Conservation (phyloP, 257 asterid species). For the Solanum pinnatisectum region DNA sequence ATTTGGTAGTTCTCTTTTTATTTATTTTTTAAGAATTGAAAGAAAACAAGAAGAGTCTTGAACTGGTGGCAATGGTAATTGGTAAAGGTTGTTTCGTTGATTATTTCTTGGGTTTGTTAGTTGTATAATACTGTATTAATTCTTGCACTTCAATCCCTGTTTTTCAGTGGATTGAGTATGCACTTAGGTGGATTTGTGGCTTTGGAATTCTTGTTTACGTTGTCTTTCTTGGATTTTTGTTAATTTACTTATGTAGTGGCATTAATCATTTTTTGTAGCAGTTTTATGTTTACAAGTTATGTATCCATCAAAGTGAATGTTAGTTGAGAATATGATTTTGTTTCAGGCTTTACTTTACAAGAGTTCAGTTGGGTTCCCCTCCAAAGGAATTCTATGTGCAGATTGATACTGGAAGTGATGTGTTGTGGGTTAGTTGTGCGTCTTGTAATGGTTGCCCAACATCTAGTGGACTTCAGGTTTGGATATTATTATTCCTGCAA, state of each 20-base stretch:
- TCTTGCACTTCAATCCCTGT: neutral
- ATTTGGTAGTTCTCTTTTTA: neutral
- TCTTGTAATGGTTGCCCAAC: conserved; percentile 91
- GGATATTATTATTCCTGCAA: neutral
- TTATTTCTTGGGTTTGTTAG: neutral
- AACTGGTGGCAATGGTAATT: neutral
- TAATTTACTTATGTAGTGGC: neutral
- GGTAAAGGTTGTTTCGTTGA: neutral
- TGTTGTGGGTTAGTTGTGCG: conserved; percentile 85
- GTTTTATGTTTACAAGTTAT: neutral
- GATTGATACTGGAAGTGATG: conserved; percentile 98
- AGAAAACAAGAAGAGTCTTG: neutral
- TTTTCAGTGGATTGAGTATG: neutral
- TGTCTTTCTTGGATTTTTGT: neutral
- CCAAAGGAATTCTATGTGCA: conserved; percentile 89
- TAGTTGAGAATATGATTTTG: conserved; percentile 1
- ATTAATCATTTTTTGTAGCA: neutral
- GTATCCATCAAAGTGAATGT: neutral
- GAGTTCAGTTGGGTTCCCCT: conserved; percentile 79
- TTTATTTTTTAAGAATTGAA: neutral
- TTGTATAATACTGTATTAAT: neutral
- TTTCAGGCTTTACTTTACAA: conserved; percentile 79
- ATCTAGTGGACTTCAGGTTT: conserved; percentile 88
- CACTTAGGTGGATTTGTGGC: neutral
- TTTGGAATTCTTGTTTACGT: neutral